phyloP scores from a whole-genome alignment of 371 early-diverging fungal species.

The Saksenaea oblongispora region DNA sequence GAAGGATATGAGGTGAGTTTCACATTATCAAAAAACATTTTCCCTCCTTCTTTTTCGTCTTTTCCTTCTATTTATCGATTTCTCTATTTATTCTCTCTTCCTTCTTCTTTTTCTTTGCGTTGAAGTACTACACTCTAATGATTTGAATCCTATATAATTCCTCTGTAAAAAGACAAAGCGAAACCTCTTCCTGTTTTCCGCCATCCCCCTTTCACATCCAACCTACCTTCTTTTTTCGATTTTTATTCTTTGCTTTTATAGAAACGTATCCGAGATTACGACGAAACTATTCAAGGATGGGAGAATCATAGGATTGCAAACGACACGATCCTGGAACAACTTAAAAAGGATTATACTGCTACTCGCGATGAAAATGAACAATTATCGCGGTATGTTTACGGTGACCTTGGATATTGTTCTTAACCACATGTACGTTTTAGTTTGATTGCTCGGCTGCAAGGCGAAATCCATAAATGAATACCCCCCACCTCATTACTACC shows the following conservation, averaged over 20 bases:
- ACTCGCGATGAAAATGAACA: constrained; percentile 38
- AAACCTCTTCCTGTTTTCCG: constrained; percentile 1
- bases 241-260: constrained; percentile 16
- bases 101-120: constrained; percentile 2
- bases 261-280: constrained; percentile 28
- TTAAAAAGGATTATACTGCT: constrained; percentile 25
- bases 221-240: constrained; percentile 14
- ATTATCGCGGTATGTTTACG: constrained; percentile 26
- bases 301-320: constrained; percentile 20
- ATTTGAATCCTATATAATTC: constrained; percentile 18
- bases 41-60: constrained; percentile 2
- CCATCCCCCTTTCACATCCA: constrained; percentile 22
- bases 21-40: constrained; percentile 3
- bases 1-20: constrained; percentile 42
- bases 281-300: constrained; percentile 24
- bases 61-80: constrained; percentile 10
- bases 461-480: constrained; percentile 23
- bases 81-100: constrained; percentile 6
- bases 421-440: background rate
- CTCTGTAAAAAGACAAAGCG: background rate
- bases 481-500: background rate
- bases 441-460: constrained; percentile 38
- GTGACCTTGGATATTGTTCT: too few species aligned
- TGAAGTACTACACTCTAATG: constrained; percentile 33
- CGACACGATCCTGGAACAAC: constrained; percentile 19